A percentile compares a stretch with the other conserved stretches of the same genome.
phyloP scores from a whole-genome alignment of 225 moss, liverwort and hornwort genomes.

The Straminergon stramineum region DNA sequence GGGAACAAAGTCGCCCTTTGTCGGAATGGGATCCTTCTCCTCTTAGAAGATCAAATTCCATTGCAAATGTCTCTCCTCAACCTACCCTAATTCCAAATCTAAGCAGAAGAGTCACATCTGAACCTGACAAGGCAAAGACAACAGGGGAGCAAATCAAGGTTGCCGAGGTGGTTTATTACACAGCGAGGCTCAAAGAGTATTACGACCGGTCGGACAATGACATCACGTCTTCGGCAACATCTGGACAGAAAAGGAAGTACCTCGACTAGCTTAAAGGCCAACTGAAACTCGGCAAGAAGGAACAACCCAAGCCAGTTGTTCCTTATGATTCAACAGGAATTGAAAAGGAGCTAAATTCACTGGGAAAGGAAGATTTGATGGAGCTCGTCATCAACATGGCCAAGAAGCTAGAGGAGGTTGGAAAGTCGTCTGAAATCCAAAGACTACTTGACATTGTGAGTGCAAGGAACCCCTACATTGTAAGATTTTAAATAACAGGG shows the following conservation, averaged over 20 bases:
- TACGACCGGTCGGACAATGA: neutral
- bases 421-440: slow-evolving; percentile 12
- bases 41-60: neutral
- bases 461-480: neutral
- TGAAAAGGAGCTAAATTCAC: neutral
- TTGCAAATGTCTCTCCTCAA: neutral
- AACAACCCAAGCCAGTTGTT: neutral
- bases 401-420: slow-evolving; percentile 15
- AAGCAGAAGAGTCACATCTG: neutral
- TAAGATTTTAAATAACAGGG: neutral
- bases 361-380: neutral
- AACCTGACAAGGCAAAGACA: neutral
- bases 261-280: neutral
- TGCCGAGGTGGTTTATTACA: neutral
- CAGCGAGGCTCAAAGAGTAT: neutral
- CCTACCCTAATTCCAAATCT: neutral
- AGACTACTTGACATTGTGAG: neutral
- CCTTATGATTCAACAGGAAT: neutral
- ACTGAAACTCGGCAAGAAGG: neutral
- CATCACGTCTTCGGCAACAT: neutral
- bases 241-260: neutral
- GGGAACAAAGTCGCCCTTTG: neutral
- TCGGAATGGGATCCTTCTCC: neutral
- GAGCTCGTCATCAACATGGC: slow-evolving; percentile 13
- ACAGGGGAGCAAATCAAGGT: neutral